Evolutionary conservation across 2,329 filamentous ascomycete species (phyloP).

Genomic region (Raffaelea arxii): DNA sequence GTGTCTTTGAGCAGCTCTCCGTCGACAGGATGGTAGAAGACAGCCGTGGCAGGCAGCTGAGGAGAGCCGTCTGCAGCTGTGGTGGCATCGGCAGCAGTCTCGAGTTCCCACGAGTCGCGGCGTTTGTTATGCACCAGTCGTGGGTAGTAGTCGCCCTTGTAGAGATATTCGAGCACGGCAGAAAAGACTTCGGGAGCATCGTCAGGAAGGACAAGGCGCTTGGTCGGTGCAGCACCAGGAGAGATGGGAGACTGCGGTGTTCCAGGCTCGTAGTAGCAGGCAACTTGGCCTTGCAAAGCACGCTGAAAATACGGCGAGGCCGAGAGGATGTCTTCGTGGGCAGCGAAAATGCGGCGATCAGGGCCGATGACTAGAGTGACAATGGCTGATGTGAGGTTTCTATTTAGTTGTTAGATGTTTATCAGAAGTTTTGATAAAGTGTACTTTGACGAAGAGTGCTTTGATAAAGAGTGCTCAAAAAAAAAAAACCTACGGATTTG

Average conservation of each 20-base stretch:
- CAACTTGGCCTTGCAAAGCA: constrained; percentile 53
- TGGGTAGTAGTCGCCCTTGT: constrained; percentile 90
- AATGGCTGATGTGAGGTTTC: constrained; percentile 55
- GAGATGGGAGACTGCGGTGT: constrained; percentile 1
- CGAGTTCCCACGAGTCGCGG: constrained; percentile 72
- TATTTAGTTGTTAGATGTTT: constrained; percentile 17
- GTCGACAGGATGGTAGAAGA: constrained; percentile 57
- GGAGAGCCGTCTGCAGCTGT: constrained; percentile 32
- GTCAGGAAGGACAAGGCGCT: constrained; percentile 69
- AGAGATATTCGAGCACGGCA: constrained; percentile 80
- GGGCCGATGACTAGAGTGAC: constrained; percentile 73
- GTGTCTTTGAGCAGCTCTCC: constrained; percentile 76
- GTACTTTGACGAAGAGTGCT: constrained; percentile 1
- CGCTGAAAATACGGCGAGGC: constrained; percentile 70
- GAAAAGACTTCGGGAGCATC: constrained; percentile 89
- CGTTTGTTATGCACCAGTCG: constrained; percentile 75
- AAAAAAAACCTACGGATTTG: constrained; percentile 24
- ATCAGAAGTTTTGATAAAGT: background rate
- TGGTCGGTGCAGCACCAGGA: constrained; percentile 21
- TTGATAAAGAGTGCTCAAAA: background rate
- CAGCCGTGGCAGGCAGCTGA: constrained; percentile 44
- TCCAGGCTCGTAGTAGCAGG: constrained; percentile 17
- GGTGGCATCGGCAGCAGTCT: constrained; percentile 37
- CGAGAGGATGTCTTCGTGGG: constrained; percentile 76
- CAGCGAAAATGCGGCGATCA: constrained; percentile 80